Base-by-base conservation (phyloP, 2,329 filamentous ascomycete species). In the Scleromitrula shiraiana region DNA sequence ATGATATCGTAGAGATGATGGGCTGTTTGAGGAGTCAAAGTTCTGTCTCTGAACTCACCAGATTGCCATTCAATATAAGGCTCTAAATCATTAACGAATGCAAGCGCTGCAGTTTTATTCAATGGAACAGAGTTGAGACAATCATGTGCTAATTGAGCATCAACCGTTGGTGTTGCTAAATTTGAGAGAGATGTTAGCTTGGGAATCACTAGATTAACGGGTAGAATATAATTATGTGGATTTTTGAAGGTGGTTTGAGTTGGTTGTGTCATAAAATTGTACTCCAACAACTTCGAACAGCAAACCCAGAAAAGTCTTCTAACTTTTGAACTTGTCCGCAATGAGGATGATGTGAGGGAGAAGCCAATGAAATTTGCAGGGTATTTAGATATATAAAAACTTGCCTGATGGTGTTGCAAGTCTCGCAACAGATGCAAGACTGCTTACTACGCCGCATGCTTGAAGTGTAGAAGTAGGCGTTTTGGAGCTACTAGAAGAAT, bases 61-160 rank as follows among this genome's bases (percentile, higher is more conserved):
- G 55, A 59, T 46, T 63, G 61, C 55, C 57, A 63, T 41, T 62
- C 54, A 6, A 63, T 37, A 40, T 62, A 63, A 10, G 61, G 61
- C 26, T 51, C 49, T 19, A 60, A 51, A 12, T 55, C 37, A 35
- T 58, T 56, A 2, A 62, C 56, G 15, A 60, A 40, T 15, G 50
- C 39, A 35, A 63, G 17, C 7, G 60, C 61, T 15, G 53, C 57
- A 2, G 46, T 41, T 40, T 56, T 57, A 19, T 57, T 51, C 45
- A 63, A 46, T 15, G 61, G 58, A 3, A 63, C 60, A 1, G 60
- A 61, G 15, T 56, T 58, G 7, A 63, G 48, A 44, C 61, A 63
- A 23, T 62, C 59, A 48, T 58, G 50, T 9, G 60, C 61, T 19
- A 62, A 42, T 27, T 54, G 46, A 17, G 60, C 61, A 45, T 58